phyloP scores from a whole-genome alignment of 2,329 filamentous ascomycete species.

The Exophiala bonariae region DNA sequence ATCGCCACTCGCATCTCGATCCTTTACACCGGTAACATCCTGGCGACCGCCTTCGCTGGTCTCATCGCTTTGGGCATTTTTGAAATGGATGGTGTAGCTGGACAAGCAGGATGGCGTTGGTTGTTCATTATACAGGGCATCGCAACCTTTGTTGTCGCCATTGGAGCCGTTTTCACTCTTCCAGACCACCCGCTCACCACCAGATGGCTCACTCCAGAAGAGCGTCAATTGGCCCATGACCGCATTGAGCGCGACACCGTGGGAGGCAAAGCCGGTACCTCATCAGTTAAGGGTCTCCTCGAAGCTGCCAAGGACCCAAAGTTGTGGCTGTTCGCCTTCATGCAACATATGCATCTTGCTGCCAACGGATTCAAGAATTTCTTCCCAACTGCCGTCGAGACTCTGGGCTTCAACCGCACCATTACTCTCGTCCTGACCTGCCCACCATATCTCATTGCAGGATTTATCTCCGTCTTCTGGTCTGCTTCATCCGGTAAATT shows the following conservation, averaged over 20 bases:
- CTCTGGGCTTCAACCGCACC: slow-evolving; percentile 48
- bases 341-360: slow-evolving; percentile 49
- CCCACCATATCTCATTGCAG: slow-evolving; percentile 35
- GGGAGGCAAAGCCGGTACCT: slow-evolving; percentile 36
- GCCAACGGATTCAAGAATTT: slow-evolving; percentile 48
- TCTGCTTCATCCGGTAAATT: slow-evolving; percentile 27
- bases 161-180: slow-evolving; percentile 42
- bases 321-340: slow-evolving; percentile 26
- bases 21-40: slow-evolving; percentile 60
- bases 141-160: slow-evolving; percentile 44
- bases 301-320: slow-evolving; percentile 41
- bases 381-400: slow-evolving; percentile 48
- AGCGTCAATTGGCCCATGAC: slow-evolving; percentile 44
- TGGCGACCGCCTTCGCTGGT: slow-evolving; percentile 61
- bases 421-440: slow-evolving; percentile 52
- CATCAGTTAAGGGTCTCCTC: slow-evolving; percentile 43
- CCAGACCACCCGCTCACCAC: slow-evolving; percentile 44
- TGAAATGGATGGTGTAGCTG: slow-evolving; percentile 41
- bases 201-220: slow-evolving; percentile 25
- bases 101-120: slow-evolving; percentile 53
- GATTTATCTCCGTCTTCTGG: slow-evolving; percentile 37
- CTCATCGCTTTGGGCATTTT: slow-evolving; percentile 60
- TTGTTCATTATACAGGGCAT: slow-evolving; percentile 60
- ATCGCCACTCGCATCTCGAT: slow-evolving; percentile 55
- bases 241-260: slow-evolving; percentile 45